Conservation (phyloP, 2,329 filamentous ascomycete genomes). For the Cercospora sp. region DNA sequence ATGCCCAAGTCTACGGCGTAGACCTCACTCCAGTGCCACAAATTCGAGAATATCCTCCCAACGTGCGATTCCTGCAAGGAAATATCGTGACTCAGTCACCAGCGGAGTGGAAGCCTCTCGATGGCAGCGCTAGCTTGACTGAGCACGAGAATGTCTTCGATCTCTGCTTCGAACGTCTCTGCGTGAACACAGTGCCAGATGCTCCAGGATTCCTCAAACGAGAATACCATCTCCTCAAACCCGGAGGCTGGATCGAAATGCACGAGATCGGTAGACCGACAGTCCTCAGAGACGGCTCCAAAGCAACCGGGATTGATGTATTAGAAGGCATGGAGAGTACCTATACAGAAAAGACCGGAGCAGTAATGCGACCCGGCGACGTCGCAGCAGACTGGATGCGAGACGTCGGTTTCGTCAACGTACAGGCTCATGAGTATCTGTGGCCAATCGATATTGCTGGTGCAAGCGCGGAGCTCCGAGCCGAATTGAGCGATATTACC, state of each 20-base stretch:
- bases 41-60: constrained; percentile 14
- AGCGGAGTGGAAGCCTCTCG: background rate
- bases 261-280: constrained; percentile 15
- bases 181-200: constrained; percentile 22
- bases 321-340: background rate
- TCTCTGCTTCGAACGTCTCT: constrained; percentile 27
- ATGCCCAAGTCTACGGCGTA: constrained; percentile 39
- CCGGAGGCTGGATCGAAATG: constrained; percentile 26
- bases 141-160: constrained; percentile 17
- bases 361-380: constrained; percentile 9
- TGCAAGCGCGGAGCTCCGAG: background rate
- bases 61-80: constrained; percentile 22
- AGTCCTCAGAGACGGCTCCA: no score
- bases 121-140: background rate
- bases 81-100: constrained; percentile 17
- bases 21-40: constrained; percentile 37
- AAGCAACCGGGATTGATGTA: background rate
- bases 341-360: constrained; percentile 19
- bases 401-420: constrained; percentile 26
- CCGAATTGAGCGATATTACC: background rate
- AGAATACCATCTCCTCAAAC: constrained; percentile 21
- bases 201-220: constrained; percentile 21
- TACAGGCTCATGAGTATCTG: constrained; percentile 20
- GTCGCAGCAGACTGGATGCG: constrained; percentile 21
- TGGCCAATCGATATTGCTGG: constrained; percentile 21